Conservation (phyloP, 495 filamentous ascomycete species). For the Tetracladium marchalianum region DNA sequence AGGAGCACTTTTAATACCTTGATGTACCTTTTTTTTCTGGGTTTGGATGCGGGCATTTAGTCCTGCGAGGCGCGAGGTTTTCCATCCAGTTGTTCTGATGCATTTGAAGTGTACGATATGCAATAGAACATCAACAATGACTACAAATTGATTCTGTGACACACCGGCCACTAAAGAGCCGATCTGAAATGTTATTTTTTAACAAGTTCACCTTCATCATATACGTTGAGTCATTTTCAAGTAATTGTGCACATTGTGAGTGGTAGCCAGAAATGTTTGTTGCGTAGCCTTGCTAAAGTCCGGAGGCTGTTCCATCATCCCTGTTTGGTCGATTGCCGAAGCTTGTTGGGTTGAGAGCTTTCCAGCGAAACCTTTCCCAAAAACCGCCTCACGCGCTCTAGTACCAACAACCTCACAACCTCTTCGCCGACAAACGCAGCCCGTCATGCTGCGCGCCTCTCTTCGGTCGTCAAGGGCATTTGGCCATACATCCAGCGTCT, state of each 20-base stretch:
- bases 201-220: too few relatives aligned
- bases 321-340: not conserved
- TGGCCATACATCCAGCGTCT: conserved; percentile 37
- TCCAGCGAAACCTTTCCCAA: conserved; percentile 2
- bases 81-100: conserved; percentile 15
- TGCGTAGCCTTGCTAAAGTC: conserved; percentile 1
- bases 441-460: conserved; percentile 60
- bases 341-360: not conserved
- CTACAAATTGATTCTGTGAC: too few relatives aligned
- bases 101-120: conserved; percentile 22
- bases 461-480: conserved; percentile 47
- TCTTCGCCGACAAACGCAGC: conserved; percentile 34
- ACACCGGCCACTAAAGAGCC: not conserved
- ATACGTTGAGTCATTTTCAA: too few relatives aligned
- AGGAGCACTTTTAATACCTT: conserved; percentile 21
- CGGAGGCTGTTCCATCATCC: conserved; percentile 3
- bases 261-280: too few relatives aligned
- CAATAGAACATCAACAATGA: conserved; percentile 14
- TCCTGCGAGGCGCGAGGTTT: conserved; percentile 17
- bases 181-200: too few relatives aligned
- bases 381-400: conserved; percentile 8
- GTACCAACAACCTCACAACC: conserved; percentile 16
- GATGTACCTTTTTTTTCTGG: conserved; percentile 13
- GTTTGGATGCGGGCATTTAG: conserved; percentile 9
- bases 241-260: too few relatives aligned